Evolutionary conservation across 352 stramenopile genomes (phyloP), one percentile per base, ranked within the genome.

Genomic region (Pythium dissimile): DNA sequence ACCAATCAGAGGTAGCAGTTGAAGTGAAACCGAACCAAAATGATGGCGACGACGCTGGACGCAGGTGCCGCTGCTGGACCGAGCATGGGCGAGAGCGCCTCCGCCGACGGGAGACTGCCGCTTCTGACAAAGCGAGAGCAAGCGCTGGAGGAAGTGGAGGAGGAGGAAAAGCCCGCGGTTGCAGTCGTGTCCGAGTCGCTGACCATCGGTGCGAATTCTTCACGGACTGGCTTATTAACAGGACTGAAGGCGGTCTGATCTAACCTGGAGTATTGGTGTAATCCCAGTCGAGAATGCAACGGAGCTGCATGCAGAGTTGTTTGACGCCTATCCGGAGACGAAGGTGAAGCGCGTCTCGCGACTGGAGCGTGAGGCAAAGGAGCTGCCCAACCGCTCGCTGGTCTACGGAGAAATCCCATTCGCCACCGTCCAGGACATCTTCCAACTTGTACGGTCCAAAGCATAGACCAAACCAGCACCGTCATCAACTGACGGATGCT

Each of bases 361-460:
- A 6, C 59, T 84, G 38, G 77, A 88, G 67, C 77, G 77, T 27
- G 77, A 88, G 62, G 73, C 77, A 43, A 88, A 86, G 54, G 73
- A 81, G 38, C 64, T 85, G 48, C 64, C 71, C 20, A 84, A 84
- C 28, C 73, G 77, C 15, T 88, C 77, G 58, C 75, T 88, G 13
- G 73, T 76, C 16, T 88, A 88, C 37, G 77, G 77, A 15, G 77
- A 88, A 43, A 84, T 88, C 44, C 75, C 71, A 6, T 88, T 88
- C 43, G 54, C 66, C 49, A 86, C 73, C 13, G 67, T 88, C 41
- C 65, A 62, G 24, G 71, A 71, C 46, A 75, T 86, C 66, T 86
- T 88, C 46, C 68, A 82, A 43, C 31, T 88, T 64, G 77, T 86
- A 51, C 49, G 49, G 27, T 20, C 8, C 2, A 38, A 6, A 21